phyloP scores from a whole-genome alignment of 2,329 filamentous ascomycete species.

The Shiraia sp. region DNA sequence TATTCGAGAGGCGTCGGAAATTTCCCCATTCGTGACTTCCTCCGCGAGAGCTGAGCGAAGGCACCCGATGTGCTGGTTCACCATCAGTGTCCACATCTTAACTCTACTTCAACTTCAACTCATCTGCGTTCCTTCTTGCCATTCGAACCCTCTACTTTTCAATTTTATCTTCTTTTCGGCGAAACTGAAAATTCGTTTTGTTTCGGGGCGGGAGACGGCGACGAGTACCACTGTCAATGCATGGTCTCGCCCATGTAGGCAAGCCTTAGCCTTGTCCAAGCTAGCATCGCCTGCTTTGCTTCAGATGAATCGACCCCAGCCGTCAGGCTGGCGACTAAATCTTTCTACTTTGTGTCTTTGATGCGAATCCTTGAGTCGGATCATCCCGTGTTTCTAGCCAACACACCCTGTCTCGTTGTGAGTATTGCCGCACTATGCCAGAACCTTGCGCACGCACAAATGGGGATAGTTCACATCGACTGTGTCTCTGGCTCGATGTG shows the following conservation, averaged over 20 bases:
- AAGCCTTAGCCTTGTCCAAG: slow-evolving; percentile 9
- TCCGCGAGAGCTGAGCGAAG: slow-evolving; percentile 16
- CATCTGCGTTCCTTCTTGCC: neutral
- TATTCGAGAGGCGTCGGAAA: slow-evolving; percentile 3
- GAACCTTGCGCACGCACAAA: slow-evolving; percentile 8
- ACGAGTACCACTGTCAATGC: slow-evolving; percentile 3
- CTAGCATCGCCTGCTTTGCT: slow-evolving; percentile 6
- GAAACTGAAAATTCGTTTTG: neutral
- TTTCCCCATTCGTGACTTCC: slow-evolving; percentile 11
- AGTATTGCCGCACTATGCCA: slow-evolving; percentile 5
- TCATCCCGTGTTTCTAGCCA: slow-evolving; percentile 1
- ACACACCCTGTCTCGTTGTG: slow-evolving; percentile 1
- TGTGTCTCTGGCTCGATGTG: slow-evolving; percentile 1
- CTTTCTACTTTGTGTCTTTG: slow-evolving; percentile 1
- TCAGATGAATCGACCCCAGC: slow-evolving; percentile 10
- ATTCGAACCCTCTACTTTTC: neutral
- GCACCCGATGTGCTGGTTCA: slow-evolving; percentile 16
- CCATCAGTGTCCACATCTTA: slow-evolving; percentile 4
- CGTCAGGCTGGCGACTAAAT: slow-evolving; percentile 12
- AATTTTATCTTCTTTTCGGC: neutral
- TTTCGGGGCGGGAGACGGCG: slow-evolving; percentile 1
- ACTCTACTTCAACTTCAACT: slow-evolving; percentile 13
- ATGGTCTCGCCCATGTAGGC: neutral
- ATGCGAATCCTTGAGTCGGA: slow-evolving; percentile 3
- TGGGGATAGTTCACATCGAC: slow-evolving; percentile 1